phyloP scores from a whole-genome alignment of 495 filamentous ascomycete species.

The Letharia lupina region DNA sequence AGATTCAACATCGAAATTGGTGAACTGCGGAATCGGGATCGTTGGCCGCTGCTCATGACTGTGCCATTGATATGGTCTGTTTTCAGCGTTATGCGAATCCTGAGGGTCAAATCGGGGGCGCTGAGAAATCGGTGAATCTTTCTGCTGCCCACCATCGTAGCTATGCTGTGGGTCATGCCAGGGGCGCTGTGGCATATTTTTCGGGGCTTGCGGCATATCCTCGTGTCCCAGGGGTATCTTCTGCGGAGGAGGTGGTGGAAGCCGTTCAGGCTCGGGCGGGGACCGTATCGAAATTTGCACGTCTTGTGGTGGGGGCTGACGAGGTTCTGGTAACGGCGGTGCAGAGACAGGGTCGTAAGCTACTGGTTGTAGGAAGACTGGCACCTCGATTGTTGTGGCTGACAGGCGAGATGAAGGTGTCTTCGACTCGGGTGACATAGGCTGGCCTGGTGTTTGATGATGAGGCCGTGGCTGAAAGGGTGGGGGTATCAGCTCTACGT shows the following conservation, averaged over 20 bases:
- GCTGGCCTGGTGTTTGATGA: constrained; percentile 6
- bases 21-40: constrained; percentile 16
- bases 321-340: constrained; percentile 18
- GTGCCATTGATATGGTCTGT: constrained; percentile 5
- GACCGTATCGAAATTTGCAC: constrained; percentile 5
- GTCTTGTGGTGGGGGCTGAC: constrained; percentile 15
- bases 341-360: constrained; percentile 19
- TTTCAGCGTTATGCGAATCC: constrained; percentile 21
- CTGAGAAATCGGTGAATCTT: constrained; percentile 28
- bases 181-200: constrained; percentile 1
- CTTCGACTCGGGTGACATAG: constrained; percentile 10
- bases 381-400: constrained; percentile 24
- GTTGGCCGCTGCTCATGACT: constrained; percentile 4
- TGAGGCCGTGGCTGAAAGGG: constrained; percentile 14
- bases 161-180: constrained; percentile 17
- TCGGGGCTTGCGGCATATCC: neutral
- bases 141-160: constrained; percentile 16
- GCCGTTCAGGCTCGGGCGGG: constrained; percentile 18
- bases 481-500: neutral
- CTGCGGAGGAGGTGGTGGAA: constrained; percentile 37
- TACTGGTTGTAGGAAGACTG: constrained; percentile 21
- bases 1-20: constrained; percentile 16
- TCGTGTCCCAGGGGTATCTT: constrained; percentile 31
- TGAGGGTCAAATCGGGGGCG: constrained; percentile 29
- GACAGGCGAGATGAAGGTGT: constrained; percentile 19